Base-by-base conservation (phyloP, 306 rosid species). In the Sophora flavescens region DNA sequence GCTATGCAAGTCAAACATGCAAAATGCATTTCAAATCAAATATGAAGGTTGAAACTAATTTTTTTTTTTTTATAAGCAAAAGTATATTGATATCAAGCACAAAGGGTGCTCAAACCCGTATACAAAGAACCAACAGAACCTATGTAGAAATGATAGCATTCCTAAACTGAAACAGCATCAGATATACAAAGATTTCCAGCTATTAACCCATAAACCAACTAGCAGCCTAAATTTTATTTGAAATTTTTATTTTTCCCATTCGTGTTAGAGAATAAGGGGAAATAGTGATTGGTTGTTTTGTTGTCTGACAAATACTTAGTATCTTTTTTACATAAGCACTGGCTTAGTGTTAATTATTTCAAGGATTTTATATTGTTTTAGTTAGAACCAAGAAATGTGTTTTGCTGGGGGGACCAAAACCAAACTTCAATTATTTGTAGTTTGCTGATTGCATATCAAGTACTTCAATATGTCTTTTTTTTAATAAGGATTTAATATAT, bases 331-430 rank as follows among this genome's bases (percentile, higher is more conserved):
- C 48, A 6, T 47, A 32, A 61, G 73, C 60, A 68, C 32, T 42
- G 38, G 12, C 58, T n/a, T 39, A 44, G 28, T 44, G 32, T 42
- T 36, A 18, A 41, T 17, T 63, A 38, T 52, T 30, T 59, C 68
- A 8, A 14, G 32, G 53, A 60, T 18, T 36, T 47, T 65, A 32
- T 62, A 33, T 51, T 50, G 53, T 13, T 17, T 51, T 50, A 13
- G 18, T 51, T 75, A 32, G 54, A 61, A 42, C 50, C 48, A 9
- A 63, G 48, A 15, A 70, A 30, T 50, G 28, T 53, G 44, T 72
- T 77, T 70, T 66, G 17, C 16, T n/a, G 10, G 77, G 38, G 51
- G 56, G 17, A 65, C 41, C 60, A 81, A 64, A 58, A 18, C 81
- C 28, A 36, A 57, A 57, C 32, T 51, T 53, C 45, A 38, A 57